These are phyloP conservation scores for Euclidium syriacum DNA, from an alignment of 345 rosid species.

Conservation along the genomic window DNA sequence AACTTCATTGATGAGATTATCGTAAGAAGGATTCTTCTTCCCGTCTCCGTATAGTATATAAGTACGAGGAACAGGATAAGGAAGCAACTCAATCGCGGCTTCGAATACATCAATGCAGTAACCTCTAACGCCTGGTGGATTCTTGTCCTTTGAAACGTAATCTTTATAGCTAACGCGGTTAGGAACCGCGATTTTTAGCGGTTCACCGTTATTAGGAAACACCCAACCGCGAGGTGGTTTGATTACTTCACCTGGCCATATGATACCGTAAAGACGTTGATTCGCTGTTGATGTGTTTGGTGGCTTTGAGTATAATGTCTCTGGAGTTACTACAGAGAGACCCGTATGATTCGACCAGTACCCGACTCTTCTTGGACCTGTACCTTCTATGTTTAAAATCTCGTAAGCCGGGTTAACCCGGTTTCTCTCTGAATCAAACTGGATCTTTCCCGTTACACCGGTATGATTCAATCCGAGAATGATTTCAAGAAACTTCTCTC, in stretches of 20 bases:
- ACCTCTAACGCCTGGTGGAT: slow-evolving; percentile 81
- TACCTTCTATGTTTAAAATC: slow-evolving; percentile 74
- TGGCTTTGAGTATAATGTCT: slow-evolving; percentile 49
- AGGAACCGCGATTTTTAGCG: slow-evolving; percentile 72
- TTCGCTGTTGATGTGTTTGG: slow-evolving; percentile 45
- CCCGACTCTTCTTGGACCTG: slow-evolving; percentile 69
- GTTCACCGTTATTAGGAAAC: slow-evolving; percentile 81
- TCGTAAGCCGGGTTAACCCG: slow-evolving; percentile 69
- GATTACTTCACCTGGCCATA: slow-evolving; percentile 87
- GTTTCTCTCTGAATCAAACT: slow-evolving; percentile 58
- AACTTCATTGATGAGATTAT: slow-evolving; percentile 52
- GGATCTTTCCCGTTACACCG: slow-evolving; percentile 63
- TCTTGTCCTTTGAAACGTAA: slow-evolving; percentile 48
- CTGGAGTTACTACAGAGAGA: slow-evolving; percentile 69
- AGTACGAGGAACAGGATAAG: slow-evolving; percentile 75
- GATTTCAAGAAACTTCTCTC: slow-evolving; percentile 55
- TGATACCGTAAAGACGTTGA: slow-evolving; percentile 52
- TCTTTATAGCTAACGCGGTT: slow-evolving; percentile 60
- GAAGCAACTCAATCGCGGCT: slow-evolving; percentile 80
- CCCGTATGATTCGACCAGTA: slow-evolving; percentile 88
- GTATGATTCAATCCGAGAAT: slow-evolving; percentile 60
- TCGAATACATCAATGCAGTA: slow-evolving; percentile 91
- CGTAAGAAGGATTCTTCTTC: slow-evolving; percentile 53
- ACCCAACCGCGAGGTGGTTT: slow-evolving; percentile 83
- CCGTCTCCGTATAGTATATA: slow-evolving; percentile 69